Evolutionary conservation across 1,284 basidiomycete species (phyloP).

Genomic region (Spongispora temasekensis): DNA sequence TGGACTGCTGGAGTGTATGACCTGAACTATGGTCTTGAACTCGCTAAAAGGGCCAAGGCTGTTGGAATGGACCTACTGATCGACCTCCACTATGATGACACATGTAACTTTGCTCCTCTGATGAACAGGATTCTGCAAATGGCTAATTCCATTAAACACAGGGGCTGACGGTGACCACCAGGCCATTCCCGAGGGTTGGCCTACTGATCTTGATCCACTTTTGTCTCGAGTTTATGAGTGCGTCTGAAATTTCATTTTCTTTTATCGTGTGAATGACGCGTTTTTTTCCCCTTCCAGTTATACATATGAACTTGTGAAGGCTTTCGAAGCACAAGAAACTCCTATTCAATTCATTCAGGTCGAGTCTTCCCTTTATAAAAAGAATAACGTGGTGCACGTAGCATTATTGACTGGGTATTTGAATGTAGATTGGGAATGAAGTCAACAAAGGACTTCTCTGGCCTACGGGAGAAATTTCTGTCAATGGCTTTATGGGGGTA

Average conservation of each 20-base stretch:
- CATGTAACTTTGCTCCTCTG: conserved; percentile 8
- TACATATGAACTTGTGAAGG: conserved; percentile 11
- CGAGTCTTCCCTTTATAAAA: not conserved
- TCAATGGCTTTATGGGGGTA: conserved; percentile 8
- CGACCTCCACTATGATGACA: conserved; percentile 17
- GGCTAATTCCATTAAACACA: conserved; percentile 4
- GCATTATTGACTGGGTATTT: too few relatives aligned
- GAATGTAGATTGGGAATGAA: conserved; percentile 19
- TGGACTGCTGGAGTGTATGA: conserved; percentile 16
- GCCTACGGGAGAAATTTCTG: conserved; percentile 12
- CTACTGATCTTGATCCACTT: conserved; percentile 10
- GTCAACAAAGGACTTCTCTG: conserved; percentile 16
- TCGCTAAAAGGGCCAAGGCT: conserved; percentile 13
- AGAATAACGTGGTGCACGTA: not conserved
- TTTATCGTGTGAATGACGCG: not conserved
- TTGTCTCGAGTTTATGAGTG: conserved; percentile 15
- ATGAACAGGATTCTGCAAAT: not conserved
- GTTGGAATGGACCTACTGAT: conserved; percentile 20
- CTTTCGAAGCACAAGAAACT: conserved; percentile 16
- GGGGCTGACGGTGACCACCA: conserved; percentile 15
- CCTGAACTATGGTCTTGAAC: conserved; percentile 13
- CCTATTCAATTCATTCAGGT: conserved; percentile 19
- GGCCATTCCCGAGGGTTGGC: conserved; percentile 17
- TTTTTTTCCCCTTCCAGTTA: conserved; percentile 7
- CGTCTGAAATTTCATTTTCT: not conserved